Evolutionary conservation across 805 yeast species (phyloP).

Genomic region (Metschnikowia santaceciliae): DNA sequence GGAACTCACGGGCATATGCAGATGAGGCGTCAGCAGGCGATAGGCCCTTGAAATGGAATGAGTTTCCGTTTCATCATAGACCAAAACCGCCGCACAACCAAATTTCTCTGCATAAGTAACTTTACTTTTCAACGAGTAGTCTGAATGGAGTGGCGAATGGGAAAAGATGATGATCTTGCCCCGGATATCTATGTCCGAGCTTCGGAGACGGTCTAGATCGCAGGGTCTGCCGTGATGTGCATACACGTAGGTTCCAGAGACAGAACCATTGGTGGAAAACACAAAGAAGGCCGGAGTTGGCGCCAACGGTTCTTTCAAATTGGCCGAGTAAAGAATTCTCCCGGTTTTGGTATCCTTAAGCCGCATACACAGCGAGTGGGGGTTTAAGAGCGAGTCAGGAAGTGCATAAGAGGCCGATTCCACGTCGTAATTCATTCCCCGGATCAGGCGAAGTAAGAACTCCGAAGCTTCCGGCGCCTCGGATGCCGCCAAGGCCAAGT

Average conservation of each 20-base stretch:
- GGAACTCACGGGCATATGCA: constrained; percentile 16
- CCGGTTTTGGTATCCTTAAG: constrained; percentile 21
- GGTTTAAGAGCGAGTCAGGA: constrained; percentile 15
- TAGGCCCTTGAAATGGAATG: constrained; percentile 12
- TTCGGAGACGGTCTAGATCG: constrained; percentile 24
- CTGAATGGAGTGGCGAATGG: constrained; percentile 8
- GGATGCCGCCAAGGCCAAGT: constrained; percentile 22
- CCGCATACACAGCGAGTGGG: constrained; percentile 24
- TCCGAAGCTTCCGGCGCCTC: constrained; percentile 24
- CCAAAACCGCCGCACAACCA: constrained; percentile 14
- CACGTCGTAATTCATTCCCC: constrained; percentile 26
- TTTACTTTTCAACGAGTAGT: constrained; percentile 11
- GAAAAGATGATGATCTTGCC: constrained; percentile 29
- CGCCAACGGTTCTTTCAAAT: constrained; percentile 21
- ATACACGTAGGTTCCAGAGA: constrained; percentile 24
- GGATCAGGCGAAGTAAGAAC: constrained; percentile 26
- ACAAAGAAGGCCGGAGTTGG: constrained; percentile 30
- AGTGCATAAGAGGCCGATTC: constrained; percentile 13
- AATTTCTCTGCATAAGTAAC: constrained; percentile 11
- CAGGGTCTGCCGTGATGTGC: constrained; percentile 28
- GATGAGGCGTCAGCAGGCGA: constrained; percentile 1
- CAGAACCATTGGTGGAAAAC: constrained; percentile 26
- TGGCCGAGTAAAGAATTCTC: constrained; percentile 24
- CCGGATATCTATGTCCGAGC: constrained; percentile 17
- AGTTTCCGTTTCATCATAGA: constrained; percentile 10